These are phyloP conservation scores for Raffaelea ambrosiae DNA, from an alignment of 2,329 filamentous ascomycete species.

Conservation along the genomic window DNA sequence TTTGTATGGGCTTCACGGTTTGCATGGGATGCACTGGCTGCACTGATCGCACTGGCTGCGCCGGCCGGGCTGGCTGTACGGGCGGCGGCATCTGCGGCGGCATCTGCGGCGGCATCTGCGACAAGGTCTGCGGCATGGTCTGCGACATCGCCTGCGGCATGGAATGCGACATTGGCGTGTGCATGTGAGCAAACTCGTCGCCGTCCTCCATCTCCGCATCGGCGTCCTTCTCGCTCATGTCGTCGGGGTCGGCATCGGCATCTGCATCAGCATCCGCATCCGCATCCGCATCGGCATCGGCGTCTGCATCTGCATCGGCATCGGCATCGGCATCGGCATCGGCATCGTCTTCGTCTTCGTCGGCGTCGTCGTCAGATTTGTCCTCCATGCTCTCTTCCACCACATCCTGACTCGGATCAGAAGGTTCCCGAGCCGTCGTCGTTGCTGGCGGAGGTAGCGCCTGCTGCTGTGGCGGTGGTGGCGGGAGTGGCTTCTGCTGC, in stretches of 20 bases:
- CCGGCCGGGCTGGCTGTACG: not conserved
- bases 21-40: not conserved
- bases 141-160: not conserved
- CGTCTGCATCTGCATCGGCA: too few species aligned
- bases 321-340: too few species aligned
- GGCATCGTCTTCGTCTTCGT: not conserved
- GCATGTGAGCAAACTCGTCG: slow-evolving; percentile 44
- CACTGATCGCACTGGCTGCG: not conserved
- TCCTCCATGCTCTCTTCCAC: not conserved
- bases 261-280: slow-evolving; percentile 3
- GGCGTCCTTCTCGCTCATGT: slow-evolving; percentile 36
- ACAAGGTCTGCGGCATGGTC: slow-evolving; percentile 12
- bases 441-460: too few species aligned
- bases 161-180: slow-evolving; percentile 22
- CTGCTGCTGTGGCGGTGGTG: slow-evolving; percentile 2
- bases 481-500: slow-evolving; percentile 10
- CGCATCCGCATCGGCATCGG: not conserved
- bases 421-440: too few species aligned
- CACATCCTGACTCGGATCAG: too few species aligned
- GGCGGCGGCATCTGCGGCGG: slow-evolving; percentile 17
- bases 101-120: slow-evolving; percentile 13
- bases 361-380: not conserved
- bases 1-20: not conserved
- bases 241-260: slow-evolving; percentile 19
- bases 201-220: slow-evolving; percentile 50